Base-by-base conservation (phyloP, 805 yeast genomes). In the Myxozyma udenii region DNA sequence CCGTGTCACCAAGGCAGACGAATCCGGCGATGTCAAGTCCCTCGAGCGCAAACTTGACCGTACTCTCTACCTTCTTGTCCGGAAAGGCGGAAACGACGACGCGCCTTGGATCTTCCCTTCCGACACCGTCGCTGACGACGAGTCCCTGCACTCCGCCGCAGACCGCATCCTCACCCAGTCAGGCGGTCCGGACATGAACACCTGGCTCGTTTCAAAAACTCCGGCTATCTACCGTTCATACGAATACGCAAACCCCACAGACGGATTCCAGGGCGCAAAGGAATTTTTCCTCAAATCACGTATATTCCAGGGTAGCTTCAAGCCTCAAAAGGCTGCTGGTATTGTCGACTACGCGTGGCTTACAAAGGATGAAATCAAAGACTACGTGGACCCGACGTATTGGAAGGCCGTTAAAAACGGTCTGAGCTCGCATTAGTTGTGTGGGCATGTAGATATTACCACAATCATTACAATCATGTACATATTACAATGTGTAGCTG, bases 191-290 rank as follows among this genome's bases (percentile, higher is more conserved):
- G 68, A 76, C 49, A 78, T 93, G 66, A 85, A 88, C 70, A 84
- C 88, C 40, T 91, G 95, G 87, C 80, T 85, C 19, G 95, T 93
- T n/a, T 88, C 98, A 22, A 80, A 79, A 50, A 85, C 85, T 3
- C 98, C 98, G 37, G 84, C 90, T 38, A 89, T 83, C 40, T 80
- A 84, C 1, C 64, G 84, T 56, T 74, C 79, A 60, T 76, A 72
- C 55, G 44, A 61, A 12, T 64, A 65, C 30, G 43, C 62, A 24
- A 35, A 49, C 11, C n/a, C n/a, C n/a, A 45, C 25, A 4, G 40
- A 18, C 6, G 24, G 19, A 16, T 41, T 23, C 36, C 22, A 21
- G 0, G 58, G 57, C 4, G 51, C 51, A 11, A 54, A 53, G 46
- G 58, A 49, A 38, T 18, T 35, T 33, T 38, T 9, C 62, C 79